Evolutionary conservation across 768 basidiomycete genomes (phyloP), one percentile per base, ranked within the genome.

Genomic region (Panellus pusillus): DNA sequence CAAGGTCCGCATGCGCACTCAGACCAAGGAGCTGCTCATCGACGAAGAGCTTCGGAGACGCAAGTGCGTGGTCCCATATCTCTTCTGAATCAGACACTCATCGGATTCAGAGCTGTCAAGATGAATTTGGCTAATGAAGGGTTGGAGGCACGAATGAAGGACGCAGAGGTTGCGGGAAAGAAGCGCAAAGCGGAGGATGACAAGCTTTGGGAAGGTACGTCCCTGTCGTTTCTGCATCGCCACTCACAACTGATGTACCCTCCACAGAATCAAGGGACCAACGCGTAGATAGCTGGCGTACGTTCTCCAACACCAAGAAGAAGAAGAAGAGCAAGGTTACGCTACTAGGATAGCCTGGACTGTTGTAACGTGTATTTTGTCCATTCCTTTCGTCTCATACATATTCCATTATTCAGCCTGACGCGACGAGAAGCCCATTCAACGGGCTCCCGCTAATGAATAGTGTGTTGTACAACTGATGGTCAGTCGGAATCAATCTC

Each of bases 101-200:
- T 24, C 24, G 24, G 24, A 13, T 4, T 29, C 59, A 93, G 91
- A 65, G 90, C 92, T 1, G 72, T 93, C 63, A 93, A 93, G 76
- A 84, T 93, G 84, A 92, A 92, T 66, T 70, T 94, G 50, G 92
- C 92, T 8, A 94, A 94, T 61, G 92, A 94, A 68, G 93, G 93
- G 3, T 74, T 94, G 5, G 93, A 96, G 66, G 94, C 94, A n/a
- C 80, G 86, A 63, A 91, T 88, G 77, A 93, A 92, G 66, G 93
- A 97, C 47, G 91, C 93, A 52, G 94, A 94, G 61, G 78, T 88
- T 11, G 71, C 77, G 19, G 64, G 82, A 32, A 84, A 71, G 73
- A 96, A 96, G 69, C 80, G 93, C 49, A 96, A 96, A 71, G 87
- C 79, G 1, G 92, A 95, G 61, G 91, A 94, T 6, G 91, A 95